phyloP scores from a whole-genome alignment of 202 grass and related monocot genomes.

The Setaria italica region DNA sequence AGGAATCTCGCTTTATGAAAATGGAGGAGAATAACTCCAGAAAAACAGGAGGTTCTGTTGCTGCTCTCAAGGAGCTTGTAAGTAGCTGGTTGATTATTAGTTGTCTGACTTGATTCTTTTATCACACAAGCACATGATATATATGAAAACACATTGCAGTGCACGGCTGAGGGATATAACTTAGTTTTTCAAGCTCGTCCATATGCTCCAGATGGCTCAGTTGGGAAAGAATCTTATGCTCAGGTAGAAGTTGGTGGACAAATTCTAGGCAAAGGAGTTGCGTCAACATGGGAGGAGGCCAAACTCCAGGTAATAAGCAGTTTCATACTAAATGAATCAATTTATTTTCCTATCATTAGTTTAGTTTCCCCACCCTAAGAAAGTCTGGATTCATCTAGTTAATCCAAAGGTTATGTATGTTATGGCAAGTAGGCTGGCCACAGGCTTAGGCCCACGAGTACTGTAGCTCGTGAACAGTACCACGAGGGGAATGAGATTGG shows the following conservation, averaged over 20 bases:
- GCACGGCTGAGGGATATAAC: conserved; percentile 77
- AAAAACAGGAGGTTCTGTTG: conserved; percentile 59
- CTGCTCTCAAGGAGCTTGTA: conserved; percentile 93
- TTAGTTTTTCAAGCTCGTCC: conserved; percentile 68
- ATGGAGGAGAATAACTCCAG: conserved; percentile 46
- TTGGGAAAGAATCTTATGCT: conserved; percentile 65
- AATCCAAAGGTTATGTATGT: neutral
- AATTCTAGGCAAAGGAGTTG: conserved; percentile 70
- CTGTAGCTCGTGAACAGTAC: no score
- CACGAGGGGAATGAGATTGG: no score
- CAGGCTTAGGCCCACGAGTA: no score
- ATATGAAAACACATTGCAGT: conserved; percentile 62
- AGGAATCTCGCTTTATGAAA: conserved; percentile 58
- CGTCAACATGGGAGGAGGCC: conserved; percentile 92
- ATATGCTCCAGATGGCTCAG: conserved; percentile 55
- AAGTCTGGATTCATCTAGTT: neutral
- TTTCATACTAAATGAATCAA: conserved; percentile 12
- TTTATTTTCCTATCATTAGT: conserved; percentile 17
- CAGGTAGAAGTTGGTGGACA: conserved; percentile 86
- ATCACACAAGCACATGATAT: conserved; percentile 31
- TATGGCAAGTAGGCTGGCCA: no score
- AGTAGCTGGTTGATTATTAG: conserved; percentile 49
- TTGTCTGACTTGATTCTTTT: conserved; percentile 37
- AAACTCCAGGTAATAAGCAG: conserved; percentile 67
- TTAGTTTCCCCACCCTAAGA: neutral